Evolutionary conservation across 371 early-diverging fungal genomes (phyloP).

Genomic region (Mortierella sp.): DNA sequence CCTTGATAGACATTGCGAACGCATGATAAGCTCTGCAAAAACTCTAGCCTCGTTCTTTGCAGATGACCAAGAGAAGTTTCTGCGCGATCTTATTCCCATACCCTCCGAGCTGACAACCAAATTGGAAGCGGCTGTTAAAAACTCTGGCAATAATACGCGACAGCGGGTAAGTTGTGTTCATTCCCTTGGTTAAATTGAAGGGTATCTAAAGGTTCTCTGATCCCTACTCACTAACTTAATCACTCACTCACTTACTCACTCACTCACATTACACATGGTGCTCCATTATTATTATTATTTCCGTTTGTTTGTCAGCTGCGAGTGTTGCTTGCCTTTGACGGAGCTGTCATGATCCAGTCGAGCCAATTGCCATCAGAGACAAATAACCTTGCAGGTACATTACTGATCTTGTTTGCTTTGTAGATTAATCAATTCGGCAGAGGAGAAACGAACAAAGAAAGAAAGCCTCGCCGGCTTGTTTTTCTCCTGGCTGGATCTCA

Average conservation of each 20-base stretch:
- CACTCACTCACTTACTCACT: no score
- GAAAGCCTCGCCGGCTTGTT: no score
- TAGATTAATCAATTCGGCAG: no score
- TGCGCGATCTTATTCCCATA: constrained; percentile 59
- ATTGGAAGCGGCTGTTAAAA: constrained; percentile 51
- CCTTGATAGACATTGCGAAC: constrained; percentile 46
- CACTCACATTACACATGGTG: background rate
- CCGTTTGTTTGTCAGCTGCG: constrained; percentile 58
- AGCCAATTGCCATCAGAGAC: constrained; percentile 55
- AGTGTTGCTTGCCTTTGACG: constrained; percentile 58
- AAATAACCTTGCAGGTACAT: constrained; percentile 21
- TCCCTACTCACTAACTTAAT: background rate
- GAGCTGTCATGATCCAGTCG: constrained; percentile 58
- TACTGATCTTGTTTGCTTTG: no score
- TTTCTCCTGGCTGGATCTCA: background rate
- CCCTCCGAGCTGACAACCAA: constrained; percentile 46
- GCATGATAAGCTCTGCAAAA: constrained; percentile 53
- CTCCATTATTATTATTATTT: background rate
- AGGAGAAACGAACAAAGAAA: no score
- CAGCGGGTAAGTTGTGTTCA: constrained; percentile 54
- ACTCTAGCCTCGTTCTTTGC: constrained; percentile 29
- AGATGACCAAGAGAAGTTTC: constrained; percentile 34
- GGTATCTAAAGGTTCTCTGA: background rate
- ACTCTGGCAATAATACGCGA: constrained; percentile 38
- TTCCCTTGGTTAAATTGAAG: background rate